A percentile compares a stretch with the other conserved stretches of the same genome.
These are phyloP conservation scores for Biscogniauxia marginata DNA, from an alignment of 2,329 filamentous ascomycete species.

Conservation along the genomic window DNA sequence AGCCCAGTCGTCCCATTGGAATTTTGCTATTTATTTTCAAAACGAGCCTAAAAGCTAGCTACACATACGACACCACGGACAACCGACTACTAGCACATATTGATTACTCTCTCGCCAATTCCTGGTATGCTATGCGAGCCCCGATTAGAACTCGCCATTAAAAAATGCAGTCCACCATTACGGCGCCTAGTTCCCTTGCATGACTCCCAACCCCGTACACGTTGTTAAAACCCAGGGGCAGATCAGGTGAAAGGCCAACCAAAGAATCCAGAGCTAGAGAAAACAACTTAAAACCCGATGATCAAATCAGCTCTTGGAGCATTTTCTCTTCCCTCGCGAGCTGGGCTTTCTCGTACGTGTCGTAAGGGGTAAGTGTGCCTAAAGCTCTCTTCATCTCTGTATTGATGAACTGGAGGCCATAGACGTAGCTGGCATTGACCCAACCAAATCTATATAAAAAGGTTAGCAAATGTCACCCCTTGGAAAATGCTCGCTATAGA, in stretches of 20 bases:
- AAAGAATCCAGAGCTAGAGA: not conserved
- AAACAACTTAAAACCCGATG: not conserved
- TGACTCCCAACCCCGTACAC: conserved; percentile 2
- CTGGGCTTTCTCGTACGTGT: conserved; percentile 73
- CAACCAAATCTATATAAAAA: conserved; percentile 75
- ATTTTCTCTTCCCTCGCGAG: conserved; percentile 54
- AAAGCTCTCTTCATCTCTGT: conserved; percentile 87
- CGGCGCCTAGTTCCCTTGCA: not conserved
- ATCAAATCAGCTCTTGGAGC: conserved; percentile 33
- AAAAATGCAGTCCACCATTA: not conserved
- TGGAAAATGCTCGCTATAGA: not conserved
- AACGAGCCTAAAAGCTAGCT: not conserved
- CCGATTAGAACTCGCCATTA: not conserved
- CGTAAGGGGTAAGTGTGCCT: conserved; percentile 82
- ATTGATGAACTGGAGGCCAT: conserved; percentile 83
- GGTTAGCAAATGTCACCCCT: conserved; percentile 7
- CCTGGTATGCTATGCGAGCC: not conserved
- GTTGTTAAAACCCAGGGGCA: not conserved
- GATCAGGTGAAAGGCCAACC: not conserved
- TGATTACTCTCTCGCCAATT: not conserved
- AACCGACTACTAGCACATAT: not conserved
- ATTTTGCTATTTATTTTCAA: not conserved
- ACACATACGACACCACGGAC: not conserved
- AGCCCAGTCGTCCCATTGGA: not conserved
- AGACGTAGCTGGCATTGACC: conserved; percentile 98